Conservation (phyloP, 345 rosid species). For the Brassica incana region DNA sequence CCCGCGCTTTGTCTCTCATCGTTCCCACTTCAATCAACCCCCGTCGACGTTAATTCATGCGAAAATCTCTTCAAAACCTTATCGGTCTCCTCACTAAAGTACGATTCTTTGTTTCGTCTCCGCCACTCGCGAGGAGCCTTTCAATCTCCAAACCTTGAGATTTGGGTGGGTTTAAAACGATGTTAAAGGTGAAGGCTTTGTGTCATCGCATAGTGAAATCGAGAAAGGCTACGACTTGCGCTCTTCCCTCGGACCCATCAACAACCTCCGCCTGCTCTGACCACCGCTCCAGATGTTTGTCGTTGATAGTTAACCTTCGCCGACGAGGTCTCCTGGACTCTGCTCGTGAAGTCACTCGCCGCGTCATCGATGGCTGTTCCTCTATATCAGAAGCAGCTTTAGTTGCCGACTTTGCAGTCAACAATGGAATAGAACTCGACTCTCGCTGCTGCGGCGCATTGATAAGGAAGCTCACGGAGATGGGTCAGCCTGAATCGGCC, state of each 20-base stretch:
- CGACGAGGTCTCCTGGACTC: conserved; percentile 45
- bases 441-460: conserved; percentile 37
- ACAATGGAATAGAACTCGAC: conserved; percentile 50
- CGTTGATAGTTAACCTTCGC: conserved; percentile 49
- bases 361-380: conserved; percentile 40
- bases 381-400: conserved; percentile 46
- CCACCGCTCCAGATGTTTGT: conserved; percentile 47
- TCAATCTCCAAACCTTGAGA: conserved; percentile 3
- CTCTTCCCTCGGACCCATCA: conserved; percentile 38
- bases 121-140: conserved; percentile 11
- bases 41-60: background rate
- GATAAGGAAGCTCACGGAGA: conserved; percentile 46
- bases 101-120: conserved; percentile 14
- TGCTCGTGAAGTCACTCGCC: conserved; percentile 48
- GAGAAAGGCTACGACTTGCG: conserved; percentile 43
- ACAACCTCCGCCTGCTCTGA: conserved; percentile 27
- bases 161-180: conserved; percentile 23
- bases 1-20: background rate
- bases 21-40: background rate
- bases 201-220: conserved; percentile 31
- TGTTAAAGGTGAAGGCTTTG: conserved; percentile 36
- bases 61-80: background rate
- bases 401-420: conserved; percentile 42
- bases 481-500: conserved; percentile 48
- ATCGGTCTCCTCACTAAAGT: background rate